Evolutionary conservation across 352 stramenopile species (phyloP).

Genomic region (Pythium scleroteichum): DNA sequence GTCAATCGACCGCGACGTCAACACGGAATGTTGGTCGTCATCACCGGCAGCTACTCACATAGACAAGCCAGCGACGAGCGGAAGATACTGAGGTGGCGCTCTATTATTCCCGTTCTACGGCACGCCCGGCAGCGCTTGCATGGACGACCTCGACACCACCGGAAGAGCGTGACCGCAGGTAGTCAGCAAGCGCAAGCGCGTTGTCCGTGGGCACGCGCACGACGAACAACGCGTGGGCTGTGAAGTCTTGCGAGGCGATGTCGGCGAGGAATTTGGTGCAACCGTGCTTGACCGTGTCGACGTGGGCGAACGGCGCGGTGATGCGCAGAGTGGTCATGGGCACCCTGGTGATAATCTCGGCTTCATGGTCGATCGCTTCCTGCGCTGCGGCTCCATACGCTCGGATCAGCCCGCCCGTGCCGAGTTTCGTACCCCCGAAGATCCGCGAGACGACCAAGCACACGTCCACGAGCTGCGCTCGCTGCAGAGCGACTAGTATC

Average conservation of each 20-base stretch:
- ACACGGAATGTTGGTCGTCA: slow-evolving; percentile 4
- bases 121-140: not conserved
- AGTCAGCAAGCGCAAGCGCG: slow-evolving; percentile 31
- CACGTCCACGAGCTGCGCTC: slow-evolving; percentile 63
- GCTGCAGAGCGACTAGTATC: slow-evolving; percentile 60
- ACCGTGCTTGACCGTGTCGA: slow-evolving; percentile 50
- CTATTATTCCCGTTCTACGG: too few relatives aligned
- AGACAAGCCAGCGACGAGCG: not conserved
- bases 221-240: slow-evolving; percentile 37
- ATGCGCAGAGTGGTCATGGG: slow-evolving; percentile 41
- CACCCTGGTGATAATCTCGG: slow-evolving; percentile 55
- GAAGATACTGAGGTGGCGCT: not conserved
- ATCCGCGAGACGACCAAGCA: slow-evolving; percentile 75
- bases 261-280: slow-evolving; percentile 44
- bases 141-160: slow-evolving; percentile 19
- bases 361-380: slow-evolving; percentile 46
- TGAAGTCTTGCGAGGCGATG: slow-evolving; percentile 43
- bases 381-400: slow-evolving; percentile 67
- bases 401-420: slow-evolving; percentile 68
- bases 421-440: slow-evolving; percentile 74
- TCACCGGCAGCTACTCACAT: not conserved
- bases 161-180: slow-evolving; percentile 51
- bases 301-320: slow-evolving; percentile 33
- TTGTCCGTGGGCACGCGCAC: slow-evolving; percentile 43
- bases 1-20: not conserved